Evolutionary conservation across 2,329 filamentous ascomycete species (phyloP).

Genomic region (Colletotrichum lentis): DNA sequence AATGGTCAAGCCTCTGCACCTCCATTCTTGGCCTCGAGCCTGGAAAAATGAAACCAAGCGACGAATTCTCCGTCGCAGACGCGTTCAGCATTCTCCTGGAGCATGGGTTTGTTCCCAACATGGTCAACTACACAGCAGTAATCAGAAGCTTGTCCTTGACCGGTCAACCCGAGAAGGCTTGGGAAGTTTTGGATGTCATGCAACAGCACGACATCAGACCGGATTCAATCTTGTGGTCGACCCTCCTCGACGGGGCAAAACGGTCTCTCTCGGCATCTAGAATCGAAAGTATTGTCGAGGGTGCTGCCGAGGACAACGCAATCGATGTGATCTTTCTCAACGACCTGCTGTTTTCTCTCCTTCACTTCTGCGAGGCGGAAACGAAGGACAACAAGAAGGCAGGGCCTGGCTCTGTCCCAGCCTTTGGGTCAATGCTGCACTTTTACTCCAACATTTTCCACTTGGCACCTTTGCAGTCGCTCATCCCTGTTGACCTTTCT

Average conservation of each 20-base stretch:
- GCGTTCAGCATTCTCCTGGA: slow-evolving; percentile 66
- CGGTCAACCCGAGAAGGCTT: slow-evolving; percentile 69
- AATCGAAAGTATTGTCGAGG: slow-evolving; percentile 53
- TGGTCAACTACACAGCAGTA: slow-evolving; percentile 70
- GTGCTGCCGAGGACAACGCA: slow-evolving; percentile 53
- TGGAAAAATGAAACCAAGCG: slow-evolving; percentile 41
- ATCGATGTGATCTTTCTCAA: slow-evolving; percentile 60
- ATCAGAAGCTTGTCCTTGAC: slow-evolving; percentile 75
- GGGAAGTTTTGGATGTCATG: slow-evolving; percentile 71
- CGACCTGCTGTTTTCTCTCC: slow-evolving; percentile 56
- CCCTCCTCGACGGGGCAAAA: slow-evolving; percentile 77
- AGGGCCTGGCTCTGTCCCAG: slow-evolving; percentile 45
- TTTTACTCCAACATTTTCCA: slow-evolving; percentile 60
- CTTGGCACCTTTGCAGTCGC: slow-evolving; percentile 53
- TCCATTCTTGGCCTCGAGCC: slow-evolving; percentile 59
- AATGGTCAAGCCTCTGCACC: slow-evolving; percentile 65
- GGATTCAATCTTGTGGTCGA: slow-evolving; percentile 72
- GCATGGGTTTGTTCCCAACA: slow-evolving; percentile 69
- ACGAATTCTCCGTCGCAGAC: slow-evolving; percentile 55
- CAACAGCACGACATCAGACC: slow-evolving; percentile 66
- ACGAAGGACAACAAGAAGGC: slow-evolving; percentile 43
- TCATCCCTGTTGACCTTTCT: slow-evolving; percentile 43
- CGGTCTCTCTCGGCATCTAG: slow-evolving; percentile 59
- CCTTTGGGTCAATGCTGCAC: slow-evolving; percentile 59
- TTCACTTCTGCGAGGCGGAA: slow-evolving; percentile 55